These are phyloP conservation scores for Neopestalotiopsis rosae DNA, from an alignment of 2,329 filamentous ascomycete species.

Conservation along the genomic window DNA sequence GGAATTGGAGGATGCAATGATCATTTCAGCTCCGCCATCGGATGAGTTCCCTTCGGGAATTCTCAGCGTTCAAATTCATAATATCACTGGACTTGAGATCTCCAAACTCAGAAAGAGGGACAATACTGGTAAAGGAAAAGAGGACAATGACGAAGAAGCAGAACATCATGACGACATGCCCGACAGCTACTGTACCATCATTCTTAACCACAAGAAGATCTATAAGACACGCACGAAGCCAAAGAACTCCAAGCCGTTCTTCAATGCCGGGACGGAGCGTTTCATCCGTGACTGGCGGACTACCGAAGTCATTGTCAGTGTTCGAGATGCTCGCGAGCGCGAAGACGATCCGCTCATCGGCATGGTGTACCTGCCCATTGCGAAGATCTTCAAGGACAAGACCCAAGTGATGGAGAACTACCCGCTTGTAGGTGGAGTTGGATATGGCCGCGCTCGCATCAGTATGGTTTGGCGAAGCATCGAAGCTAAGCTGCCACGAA, in stretches of 20 bases:
- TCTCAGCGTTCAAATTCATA: constrained; percentile 73
- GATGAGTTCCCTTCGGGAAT: constrained; percentile 68
- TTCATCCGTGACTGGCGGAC: constrained; percentile 73
- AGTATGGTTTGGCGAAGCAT: constrained; percentile 77
- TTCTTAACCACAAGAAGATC: constrained; percentile 72
- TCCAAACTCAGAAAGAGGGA: constrained; percentile 62
- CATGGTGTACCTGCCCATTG: constrained; percentile 70
- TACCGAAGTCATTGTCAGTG: constrained; percentile 70
- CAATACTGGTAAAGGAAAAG: constrained; percentile 51
- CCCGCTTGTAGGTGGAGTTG: constrained; percentile 74
- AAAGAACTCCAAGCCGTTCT: constrained; percentile 79
- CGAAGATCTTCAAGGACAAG: constrained; percentile 64
- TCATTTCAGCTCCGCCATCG: constrained; percentile 70
- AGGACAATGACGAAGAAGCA: constrained; percentile 60
- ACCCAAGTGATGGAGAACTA: constrained; percentile 71
- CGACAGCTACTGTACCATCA: constrained; percentile 74
- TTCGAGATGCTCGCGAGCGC: constrained; percentile 70
- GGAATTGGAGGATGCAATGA: constrained; percentile 64
- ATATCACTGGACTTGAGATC: constrained; percentile 72
- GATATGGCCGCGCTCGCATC: constrained; percentile 70
- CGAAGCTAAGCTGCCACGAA: constrained; percentile 62
- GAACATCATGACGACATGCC: constrained; percentile 69
- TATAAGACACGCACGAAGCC: constrained; percentile 78
- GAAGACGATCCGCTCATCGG: constrained; percentile 75
- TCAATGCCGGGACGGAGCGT: constrained; percentile 76